These are phyloP conservation scores for Fusarium sp. DNA, from an alignment of 2,329 filamentous ascomycete genomes.

Conservation along the genomic window DNA sequence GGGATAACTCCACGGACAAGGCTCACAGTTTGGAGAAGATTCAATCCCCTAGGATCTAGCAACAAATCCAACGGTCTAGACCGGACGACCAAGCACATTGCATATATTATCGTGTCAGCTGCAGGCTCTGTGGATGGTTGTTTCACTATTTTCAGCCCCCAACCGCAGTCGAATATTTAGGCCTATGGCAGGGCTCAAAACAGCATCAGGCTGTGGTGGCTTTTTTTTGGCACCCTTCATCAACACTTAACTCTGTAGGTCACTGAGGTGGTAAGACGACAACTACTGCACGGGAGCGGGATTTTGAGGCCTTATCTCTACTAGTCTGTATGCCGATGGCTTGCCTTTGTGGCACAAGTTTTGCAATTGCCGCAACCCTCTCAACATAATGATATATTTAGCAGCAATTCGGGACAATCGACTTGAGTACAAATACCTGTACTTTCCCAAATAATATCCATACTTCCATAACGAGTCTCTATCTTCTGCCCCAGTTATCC, in stretches of 20 bases:
- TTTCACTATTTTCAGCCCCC: background rate
- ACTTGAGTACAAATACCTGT: no score
- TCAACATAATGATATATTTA: background rate
- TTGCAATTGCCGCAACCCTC: background rate
- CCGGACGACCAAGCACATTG: no score
- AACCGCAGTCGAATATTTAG: background rate
- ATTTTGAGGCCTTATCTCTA: background rate
- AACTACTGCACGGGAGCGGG: background rate
- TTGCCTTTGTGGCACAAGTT: background rate
- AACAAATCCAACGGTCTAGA: no score
- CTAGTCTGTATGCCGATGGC: background rate
- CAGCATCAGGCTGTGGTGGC: background rate
- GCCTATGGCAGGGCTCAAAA: background rate
- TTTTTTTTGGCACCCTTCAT: background rate
- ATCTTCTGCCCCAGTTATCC: no score
- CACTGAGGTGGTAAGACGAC: background rate
- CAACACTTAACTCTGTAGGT: background rate
- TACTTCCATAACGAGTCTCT: no score
- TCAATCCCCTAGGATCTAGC: no score
- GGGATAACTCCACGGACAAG: no score
- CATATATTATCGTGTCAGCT: background rate
- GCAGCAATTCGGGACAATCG: background rate
- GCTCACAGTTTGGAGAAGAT: no score
- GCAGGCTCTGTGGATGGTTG: no score
- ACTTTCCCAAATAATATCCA: no score